phyloP scores from a whole-genome alignment of 2,329 filamentous ascomycete species.

The Colletotrichum lindemuthianum region DNA sequence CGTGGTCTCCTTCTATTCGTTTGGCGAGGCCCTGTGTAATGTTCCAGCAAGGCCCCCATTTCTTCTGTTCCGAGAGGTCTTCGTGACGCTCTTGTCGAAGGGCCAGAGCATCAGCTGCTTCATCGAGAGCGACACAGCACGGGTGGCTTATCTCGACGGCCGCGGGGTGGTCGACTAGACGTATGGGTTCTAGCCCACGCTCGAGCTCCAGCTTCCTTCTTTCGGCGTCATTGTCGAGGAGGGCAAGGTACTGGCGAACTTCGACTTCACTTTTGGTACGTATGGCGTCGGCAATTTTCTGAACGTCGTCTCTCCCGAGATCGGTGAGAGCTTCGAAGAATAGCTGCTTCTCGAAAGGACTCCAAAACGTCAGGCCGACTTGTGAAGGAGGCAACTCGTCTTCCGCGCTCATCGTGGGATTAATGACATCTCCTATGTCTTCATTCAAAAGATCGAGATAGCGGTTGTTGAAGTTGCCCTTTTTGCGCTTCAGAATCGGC shows the following conservation, averaged over 20 bases:
- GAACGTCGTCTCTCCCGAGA: constrained; percentile 70
- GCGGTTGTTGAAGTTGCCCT: constrained; percentile 52
- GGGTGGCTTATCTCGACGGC: constrained; percentile 76
- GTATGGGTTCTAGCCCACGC: constrained; percentile 45
- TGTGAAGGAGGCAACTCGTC: constrained; percentile 59
- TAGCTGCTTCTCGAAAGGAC: constrained; percentile 71
- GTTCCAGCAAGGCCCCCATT: constrained; percentile 74
- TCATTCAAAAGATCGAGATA: constrained; percentile 66
- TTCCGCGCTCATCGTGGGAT: constrained; percentile 46
- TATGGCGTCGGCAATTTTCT: constrained; percentile 70
- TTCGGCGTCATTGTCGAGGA: constrained; percentile 65
- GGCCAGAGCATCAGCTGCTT: constrained; percentile 73
- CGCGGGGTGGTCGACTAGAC: constrained; percentile 70
- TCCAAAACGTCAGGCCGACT: constrained; percentile 78
- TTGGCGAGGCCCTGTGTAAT: constrained; percentile 58
- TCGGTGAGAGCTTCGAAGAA: constrained; percentile 75
- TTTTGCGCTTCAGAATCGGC: constrained; percentile 57
- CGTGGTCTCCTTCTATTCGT: constrained; percentile 34
- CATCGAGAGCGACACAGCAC: constrained; percentile 73
- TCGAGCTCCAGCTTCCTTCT: constrained; percentile 49
- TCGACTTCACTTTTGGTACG: constrained; percentile 79
- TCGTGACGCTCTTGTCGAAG: constrained; percentile 72
- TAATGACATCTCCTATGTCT: constrained; percentile 65
- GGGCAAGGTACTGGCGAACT: constrained; percentile 73
- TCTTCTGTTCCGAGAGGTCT: constrained; percentile 65